Evolutionary conservation across 768 basidiomycete genomes (phyloP).

Genomic region (Dacryopinax spathularia): DNA sequence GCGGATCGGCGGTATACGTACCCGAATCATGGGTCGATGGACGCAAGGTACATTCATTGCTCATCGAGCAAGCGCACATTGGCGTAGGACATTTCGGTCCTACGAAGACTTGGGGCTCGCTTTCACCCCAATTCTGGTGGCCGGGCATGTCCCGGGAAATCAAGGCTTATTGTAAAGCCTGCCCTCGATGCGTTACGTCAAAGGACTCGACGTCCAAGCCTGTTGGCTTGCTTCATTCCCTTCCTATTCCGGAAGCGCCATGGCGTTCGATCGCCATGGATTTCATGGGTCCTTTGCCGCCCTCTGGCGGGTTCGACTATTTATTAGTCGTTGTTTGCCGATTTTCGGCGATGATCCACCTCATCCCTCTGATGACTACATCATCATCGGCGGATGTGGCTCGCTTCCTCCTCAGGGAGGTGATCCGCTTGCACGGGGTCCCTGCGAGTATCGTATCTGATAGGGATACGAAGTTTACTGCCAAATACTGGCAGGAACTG

Average conservation of each 20-base stretch:
- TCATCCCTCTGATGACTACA: slow-evolving; percentile 21
- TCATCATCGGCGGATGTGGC: slow-evolving; percentile 27
- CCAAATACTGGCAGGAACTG: slow-evolving; percentile 30
- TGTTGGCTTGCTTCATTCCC: slow-evolving; percentile 19
- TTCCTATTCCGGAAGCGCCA: slow-evolving; percentile 22
- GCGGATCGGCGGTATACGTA: not conserved
- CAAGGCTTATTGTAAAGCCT: slow-evolving; percentile 17
- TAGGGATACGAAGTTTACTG: slow-evolving; percentile 30
- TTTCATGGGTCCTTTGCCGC: slow-evolving; percentile 26
- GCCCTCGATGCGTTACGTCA: slow-evolving; percentile 16
- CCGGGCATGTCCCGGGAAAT: slow-evolving; percentile 11
- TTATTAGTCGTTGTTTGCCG: slow-evolving; percentile 20
- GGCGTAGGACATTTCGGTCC: not conserved
- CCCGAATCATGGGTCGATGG: not conserved
- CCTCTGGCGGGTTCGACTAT: slow-evolving; percentile 11
- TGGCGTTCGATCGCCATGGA: slow-evolving; percentile 32
- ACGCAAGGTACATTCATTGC: not conserved
- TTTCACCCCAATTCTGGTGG: not conserved
- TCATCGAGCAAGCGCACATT: slow-evolving; percentile 3
- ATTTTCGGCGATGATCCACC: slow-evolving; percentile 16
- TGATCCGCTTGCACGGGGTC: slow-evolving; percentile 30
- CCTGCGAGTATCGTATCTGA: too few species aligned
- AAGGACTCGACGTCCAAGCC: slow-evolving; percentile 16
- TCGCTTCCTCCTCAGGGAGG: slow-evolving; percentile 23
- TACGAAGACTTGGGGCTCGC: not conserved